These are phyloP conservation scores for Vickermania spadyakhi DNA, from an alignment of 208 protist species.

Conservation along the genomic window DNA sequence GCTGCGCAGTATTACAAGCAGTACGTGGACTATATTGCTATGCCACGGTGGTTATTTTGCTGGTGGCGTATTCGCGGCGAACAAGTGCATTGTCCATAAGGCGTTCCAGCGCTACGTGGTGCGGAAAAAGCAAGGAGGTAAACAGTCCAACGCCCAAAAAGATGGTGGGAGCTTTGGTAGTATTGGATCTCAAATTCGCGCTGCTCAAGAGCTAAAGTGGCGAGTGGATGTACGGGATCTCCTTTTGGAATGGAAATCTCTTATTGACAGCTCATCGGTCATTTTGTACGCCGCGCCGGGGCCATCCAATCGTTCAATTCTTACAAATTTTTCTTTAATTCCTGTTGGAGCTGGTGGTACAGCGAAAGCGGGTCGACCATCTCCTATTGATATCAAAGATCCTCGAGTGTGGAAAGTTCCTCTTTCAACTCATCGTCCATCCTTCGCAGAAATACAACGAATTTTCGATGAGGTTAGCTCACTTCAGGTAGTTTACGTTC, in stretches of 20 bases:
- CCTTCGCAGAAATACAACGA: conserved; percentile 75
- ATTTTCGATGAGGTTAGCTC: conserved; percentile 43
- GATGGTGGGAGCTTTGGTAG: conserved; percentile 69
- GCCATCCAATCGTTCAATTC: conserved; percentile 67
- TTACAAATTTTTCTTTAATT: conserved; percentile 54
- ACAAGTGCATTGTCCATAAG: conserved; percentile 63
- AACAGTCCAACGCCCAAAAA: conserved; percentile 79
- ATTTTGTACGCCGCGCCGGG: conserved; percentile 83
- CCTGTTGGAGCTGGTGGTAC: conserved; percentile 8
- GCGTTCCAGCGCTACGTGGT: conserved; percentile 87
- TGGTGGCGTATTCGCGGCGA: conserved; percentile 62
- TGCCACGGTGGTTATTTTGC: conserved; percentile 87
- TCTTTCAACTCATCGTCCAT: conserved; percentile 74
- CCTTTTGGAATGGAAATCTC: conserved; percentile 58
- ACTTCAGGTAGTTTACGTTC: conserved; percentile 38
- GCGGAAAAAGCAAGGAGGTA: conserved; percentile 89
- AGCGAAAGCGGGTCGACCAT: conserved; percentile 15
- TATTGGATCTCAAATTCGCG: conserved; percentile 78
- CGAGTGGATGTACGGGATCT: conserved; percentile 63
- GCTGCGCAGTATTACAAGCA: conserved; percentile 26
- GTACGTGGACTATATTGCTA: conserved; percentile 69
- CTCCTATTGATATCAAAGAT: conserved; percentile 59
- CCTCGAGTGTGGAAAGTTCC: conserved; percentile 65
- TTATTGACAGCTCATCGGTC: conserved; percentile 55
- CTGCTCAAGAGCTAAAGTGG: conserved; percentile 82